Conservation (phyloP, 1,284 basidiomycete genomes). For the Ceratobasidium sp. region DNA sequence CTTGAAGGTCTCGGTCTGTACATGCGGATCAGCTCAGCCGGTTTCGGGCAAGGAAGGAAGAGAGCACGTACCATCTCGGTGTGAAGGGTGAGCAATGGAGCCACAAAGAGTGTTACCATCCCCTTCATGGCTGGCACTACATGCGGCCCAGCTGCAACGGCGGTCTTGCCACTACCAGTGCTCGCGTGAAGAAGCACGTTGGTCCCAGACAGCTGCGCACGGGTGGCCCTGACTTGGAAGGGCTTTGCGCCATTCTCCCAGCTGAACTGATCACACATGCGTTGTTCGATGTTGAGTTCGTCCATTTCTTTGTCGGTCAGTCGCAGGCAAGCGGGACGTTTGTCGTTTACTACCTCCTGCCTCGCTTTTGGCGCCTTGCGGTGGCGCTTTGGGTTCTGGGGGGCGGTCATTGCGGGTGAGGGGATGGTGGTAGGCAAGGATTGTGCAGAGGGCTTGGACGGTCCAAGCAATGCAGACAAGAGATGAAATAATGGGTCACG, state of each 20-base stretch:
- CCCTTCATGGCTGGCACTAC: not conserved
- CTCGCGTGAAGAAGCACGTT: not conserved
- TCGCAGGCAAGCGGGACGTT: not conserved
- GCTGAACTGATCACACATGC: not conserved
- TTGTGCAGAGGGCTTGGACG: too few species aligned
- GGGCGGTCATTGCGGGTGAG: too few species aligned
- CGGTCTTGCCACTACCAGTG: conserved; percentile 2
- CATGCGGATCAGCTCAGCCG: not conserved
- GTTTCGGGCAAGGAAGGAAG: not conserved
- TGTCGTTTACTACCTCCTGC: not conserved
- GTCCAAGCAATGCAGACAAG: too few species aligned
- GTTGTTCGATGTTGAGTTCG: not conserved
- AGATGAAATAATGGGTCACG: too few species aligned
- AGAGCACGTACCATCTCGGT: not conserved
- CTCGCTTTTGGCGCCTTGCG: not conserved
- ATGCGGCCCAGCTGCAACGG: not conserved
- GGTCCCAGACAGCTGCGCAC: not conserved
- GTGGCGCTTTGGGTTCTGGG: not conserved
- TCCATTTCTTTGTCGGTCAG: not conserved
- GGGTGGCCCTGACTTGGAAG: not conserved
- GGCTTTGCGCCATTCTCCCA: not conserved
- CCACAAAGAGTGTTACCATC: conserved; percentile 15
- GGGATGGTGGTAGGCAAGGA: too few species aligned
- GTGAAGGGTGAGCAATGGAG: not conserved
- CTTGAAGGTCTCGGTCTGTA: not conserved